Evolutionary conservation across 495 filamentous ascomycete genomes (phyloP), one percentile per base, ranked within the genome.

Genomic region (Jackrogersella multiformis): DNA sequence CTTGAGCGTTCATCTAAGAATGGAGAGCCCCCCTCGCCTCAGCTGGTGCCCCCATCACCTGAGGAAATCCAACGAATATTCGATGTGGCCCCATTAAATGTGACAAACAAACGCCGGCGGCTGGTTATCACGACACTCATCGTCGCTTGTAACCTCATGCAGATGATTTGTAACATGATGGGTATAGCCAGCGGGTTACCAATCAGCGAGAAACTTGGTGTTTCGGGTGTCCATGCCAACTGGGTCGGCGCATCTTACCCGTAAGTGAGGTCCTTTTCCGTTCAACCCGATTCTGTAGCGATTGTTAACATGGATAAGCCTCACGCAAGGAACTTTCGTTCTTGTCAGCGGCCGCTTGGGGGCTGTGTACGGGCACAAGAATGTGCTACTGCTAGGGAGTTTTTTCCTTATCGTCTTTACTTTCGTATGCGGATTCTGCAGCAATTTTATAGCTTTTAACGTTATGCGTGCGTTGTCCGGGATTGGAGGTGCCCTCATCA

Each of bases 261-360:
- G 57, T 68, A 66, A 10, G 63, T 66, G 49, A 49, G 35, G 1
- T 20, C 41, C 16, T 13, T 7, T 9, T 20, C 9, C 20, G 38
- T 36, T 38, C 4, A 38, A 26, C 4, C 12, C 5, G 21, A 41
- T 32, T 34, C 7, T 15, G 12, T 24, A 5, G 32, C n/a, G 9
- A 12, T 46, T 18, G 38, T 38, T 59, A 5, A 57, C 66, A 35
- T 42, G 30, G 0, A 23, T 36, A 81, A 79, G 62, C 4, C 66
- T 84, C 0, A 84, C 80, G 1, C 81, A 84, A 70, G 81, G 81
- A 12, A 75, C 82, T 9, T 84, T 84, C 56, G 84, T 85, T 2
- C 56, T 82, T 2, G 72, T 82, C 12, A 76, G 78, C 38, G 84
- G 84, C 30, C 77, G 83, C 10, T 68, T 85, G 16, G 83, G 84